Evolutionary conservation across 768 basidiomycete species (phyloP).

Genomic region (Pleurotus ostreatus): DNA sequence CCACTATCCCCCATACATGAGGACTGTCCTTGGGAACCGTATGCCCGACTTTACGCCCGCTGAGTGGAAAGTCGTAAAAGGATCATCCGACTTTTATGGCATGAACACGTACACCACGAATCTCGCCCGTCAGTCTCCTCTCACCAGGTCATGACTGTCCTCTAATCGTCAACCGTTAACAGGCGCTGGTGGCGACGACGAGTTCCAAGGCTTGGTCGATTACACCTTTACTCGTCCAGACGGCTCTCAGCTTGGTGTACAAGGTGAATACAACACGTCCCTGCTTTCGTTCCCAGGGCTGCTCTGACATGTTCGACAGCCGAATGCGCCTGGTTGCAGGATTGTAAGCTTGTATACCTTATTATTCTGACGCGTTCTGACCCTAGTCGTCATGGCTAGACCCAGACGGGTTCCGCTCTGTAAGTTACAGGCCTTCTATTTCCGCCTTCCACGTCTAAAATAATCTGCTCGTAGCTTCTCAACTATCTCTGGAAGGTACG

Average conservation of each 20-base stretch:
- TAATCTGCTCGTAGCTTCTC: conserved; percentile 35
- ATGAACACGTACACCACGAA: conserved; percentile 73
- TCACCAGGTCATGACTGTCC: background rate
- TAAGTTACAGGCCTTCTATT: conserved; percentile 21
- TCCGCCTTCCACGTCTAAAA: background rate
- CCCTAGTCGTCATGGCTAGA: conserved; percentile 24
- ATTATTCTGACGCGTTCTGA: background rate
- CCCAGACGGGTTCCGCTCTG: conserved; percentile 62
- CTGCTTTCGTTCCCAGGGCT: background rate
- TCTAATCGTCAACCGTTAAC: conserved; percentile 23
- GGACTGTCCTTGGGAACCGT: conserved; percentile 52
- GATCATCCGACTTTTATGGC: conserved; percentile 69
- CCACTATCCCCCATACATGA: conserved; percentile 57
- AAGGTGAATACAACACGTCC: conserved; percentile 34
- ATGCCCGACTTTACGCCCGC: conserved; percentile 55
- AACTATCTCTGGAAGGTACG: conserved; percentile 69
- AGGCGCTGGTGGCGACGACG: conserved; percentile 53
- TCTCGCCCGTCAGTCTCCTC: conserved; percentile 42
- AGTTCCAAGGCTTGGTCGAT: conserved; percentile 58
- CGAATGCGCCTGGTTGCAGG: conserved; percentile 64
- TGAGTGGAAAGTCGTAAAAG: conserved; percentile 53
- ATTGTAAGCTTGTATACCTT: conserved; percentile 36
- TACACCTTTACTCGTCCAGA: conserved; percentile 62
- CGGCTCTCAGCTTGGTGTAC: conserved; percentile 58
- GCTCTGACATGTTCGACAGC: conserved; percentile 27